Conservation (phyloP, 495 filamentous ascomycete genomes). For the Tuber magnatum region DNA sequence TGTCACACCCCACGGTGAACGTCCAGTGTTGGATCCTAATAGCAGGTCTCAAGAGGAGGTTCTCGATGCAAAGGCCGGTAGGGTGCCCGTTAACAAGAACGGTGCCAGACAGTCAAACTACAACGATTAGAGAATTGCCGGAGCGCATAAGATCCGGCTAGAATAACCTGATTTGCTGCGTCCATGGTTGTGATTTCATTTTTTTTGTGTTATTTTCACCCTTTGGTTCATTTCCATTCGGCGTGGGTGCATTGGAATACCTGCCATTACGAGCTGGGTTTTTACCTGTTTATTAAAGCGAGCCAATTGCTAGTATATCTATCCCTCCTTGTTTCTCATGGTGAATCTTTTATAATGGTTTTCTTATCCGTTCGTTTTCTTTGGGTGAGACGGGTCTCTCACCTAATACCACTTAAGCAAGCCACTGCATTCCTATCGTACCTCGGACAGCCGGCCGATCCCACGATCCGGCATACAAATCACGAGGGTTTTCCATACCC, state of each 20-base stretch:
- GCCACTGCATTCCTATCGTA: neutral
- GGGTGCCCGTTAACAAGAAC: constrained; percentile 54
- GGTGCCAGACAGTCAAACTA: constrained; percentile 57
- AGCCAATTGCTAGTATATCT: neutral
- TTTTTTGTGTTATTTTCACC: neutral
- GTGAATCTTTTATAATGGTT: neutral
- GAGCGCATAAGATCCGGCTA: neutral
- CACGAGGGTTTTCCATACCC: neutral
- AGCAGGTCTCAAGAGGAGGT: constrained; percentile 58
- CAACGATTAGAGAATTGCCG: constrained; percentile 48
- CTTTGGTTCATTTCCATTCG: neutral
- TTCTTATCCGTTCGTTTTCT: neutral
- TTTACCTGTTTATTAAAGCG: neutral
- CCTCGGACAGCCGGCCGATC: neutral
- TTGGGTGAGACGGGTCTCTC: neutral
- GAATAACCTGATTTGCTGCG: neutral
- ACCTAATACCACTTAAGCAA: neutral
- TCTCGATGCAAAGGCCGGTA: constrained; percentile 46
- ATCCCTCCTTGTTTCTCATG: neutral
- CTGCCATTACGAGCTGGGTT: neutral
- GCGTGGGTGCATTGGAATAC: neutral
- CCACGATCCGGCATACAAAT: neutral
- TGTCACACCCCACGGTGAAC: constrained; percentile 55
- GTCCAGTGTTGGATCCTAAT: constrained; percentile 49
- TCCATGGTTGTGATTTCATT: neutral